Conservation (phyloP, 208 protist genomes). For the Crithidia expoeki region DNA sequence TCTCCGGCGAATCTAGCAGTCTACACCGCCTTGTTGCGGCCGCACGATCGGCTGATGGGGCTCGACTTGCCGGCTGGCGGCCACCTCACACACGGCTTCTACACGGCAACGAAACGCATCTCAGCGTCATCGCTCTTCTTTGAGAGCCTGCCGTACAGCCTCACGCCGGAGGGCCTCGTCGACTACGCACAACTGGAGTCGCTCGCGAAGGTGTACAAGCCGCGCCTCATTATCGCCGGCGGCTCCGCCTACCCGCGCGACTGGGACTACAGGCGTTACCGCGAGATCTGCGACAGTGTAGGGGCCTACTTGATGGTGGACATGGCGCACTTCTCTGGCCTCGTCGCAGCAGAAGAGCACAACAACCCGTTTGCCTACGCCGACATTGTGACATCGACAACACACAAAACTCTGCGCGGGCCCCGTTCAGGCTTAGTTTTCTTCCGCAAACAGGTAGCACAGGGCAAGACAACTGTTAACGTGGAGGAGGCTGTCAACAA, state of each 20-base stretch:
- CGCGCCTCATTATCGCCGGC: constrained; percentile 96
- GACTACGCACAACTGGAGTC: constrained; percentile 96
- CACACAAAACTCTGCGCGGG: constrained; percentile 99
- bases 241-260: constrained; percentile 98
- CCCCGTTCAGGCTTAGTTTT: constrained; percentile 99
- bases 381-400: constrained; percentile 99
- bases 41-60: constrained; percentile 98
- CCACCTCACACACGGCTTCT: constrained; percentile 98
- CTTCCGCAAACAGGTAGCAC: constrained; percentile 89
- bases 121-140: constrained; percentile 98
- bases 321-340: constrained; percentile 98
- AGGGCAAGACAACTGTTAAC: constrained; percentile 73
- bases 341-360: constrained; percentile 90
- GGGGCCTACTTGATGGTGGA: constrained; percentile 97
- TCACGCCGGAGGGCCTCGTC: constrained; percentile 93
- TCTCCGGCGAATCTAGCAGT: constrained; percentile 98
- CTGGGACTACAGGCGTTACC: constrained; percentile 95
- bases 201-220: constrained; percentile 93
- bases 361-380: constrained; percentile 95
- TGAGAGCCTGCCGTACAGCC: constrained; percentile 97
- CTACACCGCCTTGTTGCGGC: constrained; percentile 96
- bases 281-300: constrained; percentile 86
- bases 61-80: constrained; percentile 89
- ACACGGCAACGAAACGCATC: constrained; percentile 96
- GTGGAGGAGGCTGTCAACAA: constrained; percentile 95